Evolutionary conservation across 1,284 basidiomycete species (phyloP), one percentile per base, ranked within the genome.

Genomic region (Moniliophthora roreri): DNA sequence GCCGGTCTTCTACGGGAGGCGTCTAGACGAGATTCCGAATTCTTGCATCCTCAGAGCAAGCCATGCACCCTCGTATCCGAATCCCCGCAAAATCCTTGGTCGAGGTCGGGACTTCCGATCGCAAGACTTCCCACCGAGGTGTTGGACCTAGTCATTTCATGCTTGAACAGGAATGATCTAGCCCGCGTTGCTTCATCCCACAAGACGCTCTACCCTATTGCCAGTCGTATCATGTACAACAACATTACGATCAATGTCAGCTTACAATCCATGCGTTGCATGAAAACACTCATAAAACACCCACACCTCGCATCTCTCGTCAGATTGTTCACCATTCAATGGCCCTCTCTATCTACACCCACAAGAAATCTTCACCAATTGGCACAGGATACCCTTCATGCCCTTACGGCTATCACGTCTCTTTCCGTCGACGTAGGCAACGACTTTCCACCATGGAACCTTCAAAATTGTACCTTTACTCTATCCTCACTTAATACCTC

Each of bases 401-500:
- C 67, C 10, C 71, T 80, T 40, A 56, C 60, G 18, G 57, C 57
- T 37, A 73, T 85, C n/a, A 58, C 59, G 28, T 60, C 69, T 28
- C 75, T 85, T 39, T 64, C 64, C 36, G 69, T 85, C 57, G 82
- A 85, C 53, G 70, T 84, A 48, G 60, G 68, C 24, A 57, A 76
- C 68, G 51, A 56, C 11, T 56, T 56, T 39, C 51, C 52, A 26
- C 59, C 71, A 51, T 82, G 80, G 78, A 67, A 78, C 35, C 69
- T 82, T n/a, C 62, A 70, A 2, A 69, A 65, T 4, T 74, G 71
- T 47, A 61, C 70, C 2, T 79, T 81, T 58, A 64, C 65, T 2
- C 71, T 86, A 34, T 62, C 63, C 18, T 63, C 69, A 0, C 74
- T 85, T 58, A 70, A 76, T 7, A 82, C 81, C 0, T 81, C 81